Evolutionary conservation across 345 rosid genomes (phyloP).

Genomic region (Noccaea caerulescens): DNA sequence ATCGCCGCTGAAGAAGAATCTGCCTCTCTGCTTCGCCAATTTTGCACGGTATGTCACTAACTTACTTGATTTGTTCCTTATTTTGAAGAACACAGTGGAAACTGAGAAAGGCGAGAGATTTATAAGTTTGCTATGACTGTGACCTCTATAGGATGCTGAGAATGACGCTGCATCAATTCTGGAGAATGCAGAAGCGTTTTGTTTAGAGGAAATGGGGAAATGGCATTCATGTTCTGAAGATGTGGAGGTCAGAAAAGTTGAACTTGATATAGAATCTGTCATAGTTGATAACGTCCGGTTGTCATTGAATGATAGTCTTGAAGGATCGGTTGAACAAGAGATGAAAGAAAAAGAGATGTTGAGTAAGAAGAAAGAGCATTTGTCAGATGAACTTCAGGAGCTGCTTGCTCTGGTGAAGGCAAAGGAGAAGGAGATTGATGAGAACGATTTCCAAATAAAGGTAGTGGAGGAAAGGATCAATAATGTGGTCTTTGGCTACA

Average conservation of each 20-base stretch:
- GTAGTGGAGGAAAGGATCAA: constrained; percentile 62
- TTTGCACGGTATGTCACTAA: constrained; percentile 55
- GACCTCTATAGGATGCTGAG: constrained; percentile 60
- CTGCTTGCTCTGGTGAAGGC: constrained; percentile 70
- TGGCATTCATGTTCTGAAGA: constrained; percentile 71
- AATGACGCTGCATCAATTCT: constrained; percentile 54
- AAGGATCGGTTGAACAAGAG: constrained; percentile 59
- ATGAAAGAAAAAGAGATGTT: constrained; percentile 58
- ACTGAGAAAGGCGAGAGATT: neutral
- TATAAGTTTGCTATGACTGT: neutral
- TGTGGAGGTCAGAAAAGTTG: constrained; percentile 65
- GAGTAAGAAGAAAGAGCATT: constrained; percentile 53
- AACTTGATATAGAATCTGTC: constrained; percentile 64
- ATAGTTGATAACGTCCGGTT: constrained; percentile 60
- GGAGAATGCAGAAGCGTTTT: constrained; percentile 50
- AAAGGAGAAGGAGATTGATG: constrained; percentile 70
- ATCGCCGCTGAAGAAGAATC: constrained; percentile 76
- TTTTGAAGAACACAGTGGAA: no score
- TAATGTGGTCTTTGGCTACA: constrained; percentile 57
- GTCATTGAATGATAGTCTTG: constrained; percentile 52
- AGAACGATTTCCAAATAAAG: constrained; percentile 61
- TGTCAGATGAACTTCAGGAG: constrained; percentile 59
- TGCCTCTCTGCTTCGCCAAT: constrained; percentile 59
- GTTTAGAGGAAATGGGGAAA: constrained; percentile 54
- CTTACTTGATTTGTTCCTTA: no score